Evolutionary conservation across 306 rosid genomes (phyloP), one percentile per base, ranked within the genome.

Genomic region (Pyrus bretschneideri): DNA sequence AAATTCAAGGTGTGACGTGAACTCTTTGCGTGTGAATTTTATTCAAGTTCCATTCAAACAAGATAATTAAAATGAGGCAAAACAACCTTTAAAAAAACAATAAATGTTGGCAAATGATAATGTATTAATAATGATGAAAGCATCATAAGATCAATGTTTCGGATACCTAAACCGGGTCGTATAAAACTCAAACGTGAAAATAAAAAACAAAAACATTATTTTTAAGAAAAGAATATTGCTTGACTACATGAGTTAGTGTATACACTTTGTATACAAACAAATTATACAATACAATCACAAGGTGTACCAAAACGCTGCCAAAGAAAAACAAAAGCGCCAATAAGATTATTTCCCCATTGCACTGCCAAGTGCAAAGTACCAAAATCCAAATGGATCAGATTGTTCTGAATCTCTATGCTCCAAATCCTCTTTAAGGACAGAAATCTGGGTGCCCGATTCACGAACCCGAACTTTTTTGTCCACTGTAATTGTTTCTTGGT

Each of bases 381-480:
- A 18, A 21, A 40, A 6, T 31, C 69, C 10, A 62, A 31, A 61
- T 1, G 46, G 78, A 45, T 17, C 42, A 40, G 29, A 60, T 42
- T 67, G 23, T n/a, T n/a, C 31, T 22, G 4, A 2, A 14, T 1
- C 6, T 42, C 71, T 54, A 69, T 69, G 65, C 82, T 87, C 79
- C 84, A 83, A 33, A 80, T 76, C 74, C 80, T 81, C 74, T 83
- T 60, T 75, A 80, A 42, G 7, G 76, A 11, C 12, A 18, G 30
- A 38, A 38, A 67, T 45, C 75, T 33, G 69, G 51, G 17, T 74
- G 4, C 45, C 80, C 44, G 49, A 35, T 35, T 7, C 40, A 11
- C n/a, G 82, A 45, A 38, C 33, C 5, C 33, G 82, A 35, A 38
- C 13, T 4, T 42, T 70, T 78, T 12, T 38, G 35, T 54, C 70